Evolutionary conservation across 768 basidiomycete species (phyloP), one percentile per base, ranked within the genome.

Genomic region (Solioccasus polychromus): DNA sequence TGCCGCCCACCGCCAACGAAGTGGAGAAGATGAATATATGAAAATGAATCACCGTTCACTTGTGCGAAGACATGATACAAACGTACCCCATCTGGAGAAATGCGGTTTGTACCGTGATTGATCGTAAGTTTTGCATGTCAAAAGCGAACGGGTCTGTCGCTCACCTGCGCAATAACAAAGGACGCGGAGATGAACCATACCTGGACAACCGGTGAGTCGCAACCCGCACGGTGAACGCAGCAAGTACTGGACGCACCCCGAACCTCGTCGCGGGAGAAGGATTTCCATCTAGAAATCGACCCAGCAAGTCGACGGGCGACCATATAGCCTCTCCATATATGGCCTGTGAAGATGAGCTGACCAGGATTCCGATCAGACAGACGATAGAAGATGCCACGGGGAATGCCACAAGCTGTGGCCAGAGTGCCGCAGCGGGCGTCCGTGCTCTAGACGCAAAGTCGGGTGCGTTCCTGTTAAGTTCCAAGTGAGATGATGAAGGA

Each of bases 291-390:
- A 90, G 69, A 66, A 88, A 88, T 55, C 68, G 77, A 40, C 73
- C 77, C 40, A 89, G 70, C 36, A 89, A 69, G 55, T 85, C 82
- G 55, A 92, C 76, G 3, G 87, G 86, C 3, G 80, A 81, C 89
- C 88, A 91, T 42, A 92, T 77, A 12, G 82, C 78, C 51, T 83
- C 80, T 19, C 84, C 86, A 55, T 85, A 91, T 52, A 91, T 83
- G 12, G 80, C 75, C 51, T 81, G 72, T 17, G 84, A 85, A 17
- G 85, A 84, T 1, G 88, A 89, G 45, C 82, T 82, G 51, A 92
- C 88, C 41, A 89, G 79, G 62, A 92, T 87, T 2, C 88, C 87
- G 48, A 92, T 71, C 66, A 92, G 84, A 57, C 81, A 82, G 55
- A 88, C 82, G 42, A 89, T 60, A 20, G 81, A 80, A 67, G 88